Base-by-base conservation (phyloP, 805 yeast genomes). In the Clavispora asparagi region DNA sequence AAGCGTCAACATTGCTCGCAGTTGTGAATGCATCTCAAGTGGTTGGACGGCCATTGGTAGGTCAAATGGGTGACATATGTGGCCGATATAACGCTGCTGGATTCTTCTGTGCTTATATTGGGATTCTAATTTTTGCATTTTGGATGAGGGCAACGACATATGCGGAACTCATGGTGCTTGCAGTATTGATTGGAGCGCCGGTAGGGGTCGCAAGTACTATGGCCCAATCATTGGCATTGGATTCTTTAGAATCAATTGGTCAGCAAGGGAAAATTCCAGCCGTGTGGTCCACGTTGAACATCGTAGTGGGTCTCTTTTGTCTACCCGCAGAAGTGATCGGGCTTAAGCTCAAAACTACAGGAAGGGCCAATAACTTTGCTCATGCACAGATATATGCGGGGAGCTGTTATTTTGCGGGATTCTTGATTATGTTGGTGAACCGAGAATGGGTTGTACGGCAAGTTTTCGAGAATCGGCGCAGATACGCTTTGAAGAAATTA, bases 331-430 rank as follows among this genome's bases (percentile, higher is more conserved):
- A 81, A 61, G 71, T 78, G 7, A 73, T 81, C 41, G 85, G 81
- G 0, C 73, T 81, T n/a, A 49, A 49, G 39, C 51, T 54, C 39
- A 16, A 28, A 23, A 46, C 45, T n/a, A 39, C 40, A 5, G 44
- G 47, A 28, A 41, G 44, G 8, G 49, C 49, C 7, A 39, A 49
- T 23, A 39, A 37, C 4, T 83, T 76, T 53, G 62, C 77, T 30
- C 74, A 82, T 52, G 72, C 85, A 1, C 88, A 83, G 55, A 68
- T 82, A 1, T 82, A 81, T 58, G 74, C 81, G 4, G 88, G 86
- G 2, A 55, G 71, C 16, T 60, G 76, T 40, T 76, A 74, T 51
- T 56, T 74, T 14, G 62, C 61, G 10, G 76, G 76, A 0, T 56
- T 74, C 9, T 6, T 78, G 3, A 47, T 79, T 26, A 62, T 76